Conservation (phyloP, 2,329 filamentous ascomycete genomes). For the Fusarium newnesense region DNA sequence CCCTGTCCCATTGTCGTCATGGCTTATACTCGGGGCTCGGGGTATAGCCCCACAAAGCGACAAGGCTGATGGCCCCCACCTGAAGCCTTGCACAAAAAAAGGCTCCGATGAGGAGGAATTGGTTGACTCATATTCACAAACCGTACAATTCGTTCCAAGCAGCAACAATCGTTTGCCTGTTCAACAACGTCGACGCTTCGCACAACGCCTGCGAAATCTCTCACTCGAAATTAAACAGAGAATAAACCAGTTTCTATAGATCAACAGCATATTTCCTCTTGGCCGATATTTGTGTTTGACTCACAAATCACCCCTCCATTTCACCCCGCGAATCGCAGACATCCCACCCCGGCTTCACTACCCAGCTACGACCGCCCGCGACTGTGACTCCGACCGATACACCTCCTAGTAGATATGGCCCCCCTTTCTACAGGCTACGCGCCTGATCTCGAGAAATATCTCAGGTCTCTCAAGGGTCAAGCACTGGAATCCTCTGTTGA, state of each 20-base stretch:
- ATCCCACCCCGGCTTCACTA: conserved; percentile 36
- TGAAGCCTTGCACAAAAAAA: conserved; percentile 46
- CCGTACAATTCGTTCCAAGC: conserved; percentile 12
- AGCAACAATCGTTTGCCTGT: conserved; percentile 20
- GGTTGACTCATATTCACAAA: conserved; percentile 42
- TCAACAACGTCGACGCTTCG: conserved; percentile 11
- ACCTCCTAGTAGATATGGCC: conserved; percentile 46
- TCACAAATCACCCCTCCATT: conserved; percentile 34
- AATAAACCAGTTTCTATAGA: not conserved
- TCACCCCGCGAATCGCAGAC: conserved; percentile 33
- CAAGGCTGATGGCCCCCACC: conserved; percentile 40
- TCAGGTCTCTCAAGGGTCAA: conserved; percentile 80
- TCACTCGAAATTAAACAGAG: not conserved
- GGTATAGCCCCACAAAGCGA: conserved; percentile 14
- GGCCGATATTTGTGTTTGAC: conserved; percentile 9
- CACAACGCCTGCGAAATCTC: not conserved
- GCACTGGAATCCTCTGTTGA: conserved; percentile 86
- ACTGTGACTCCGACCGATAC: conserved; percentile 11
- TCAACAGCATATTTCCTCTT: not conserved
- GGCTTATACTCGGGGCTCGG: conserved; percentile 9
- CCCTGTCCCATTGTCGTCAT: conserved; percentile 33
- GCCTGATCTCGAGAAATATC: conserved; percentile 80
- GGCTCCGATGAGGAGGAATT: conserved; percentile 33
- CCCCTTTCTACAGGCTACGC: conserved; percentile 57
- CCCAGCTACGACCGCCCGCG: conserved; percentile 9